These are phyloP conservation scores for Phytophthora melonis DNA, from an alignment of 352 stramenopile species.

Conservation along the genomic window DNA sequence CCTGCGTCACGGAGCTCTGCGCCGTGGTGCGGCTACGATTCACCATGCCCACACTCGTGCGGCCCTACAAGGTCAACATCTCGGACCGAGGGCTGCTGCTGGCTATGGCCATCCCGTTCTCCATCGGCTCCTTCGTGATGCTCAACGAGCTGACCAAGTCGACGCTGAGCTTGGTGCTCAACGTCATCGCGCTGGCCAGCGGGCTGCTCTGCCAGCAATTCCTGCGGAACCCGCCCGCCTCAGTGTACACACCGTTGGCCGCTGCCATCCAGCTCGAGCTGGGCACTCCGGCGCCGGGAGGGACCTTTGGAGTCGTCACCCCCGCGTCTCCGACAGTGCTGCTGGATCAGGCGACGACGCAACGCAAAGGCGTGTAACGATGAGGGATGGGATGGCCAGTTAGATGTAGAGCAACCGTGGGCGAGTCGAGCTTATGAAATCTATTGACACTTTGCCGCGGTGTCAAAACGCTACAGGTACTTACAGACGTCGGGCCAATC, in stretches of 20 bases:
- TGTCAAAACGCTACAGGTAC: conserved; percentile 1
- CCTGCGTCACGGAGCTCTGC: conserved; percentile 92
- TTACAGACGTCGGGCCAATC: conserved; percentile 11
- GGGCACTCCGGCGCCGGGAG: conserved; percentile 18
- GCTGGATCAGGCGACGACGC: conserved; percentile 22
- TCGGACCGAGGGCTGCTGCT: conserved; percentile 59
- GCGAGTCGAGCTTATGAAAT: conserved; percentile 13
- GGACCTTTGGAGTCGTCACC: conserved; percentile 35
- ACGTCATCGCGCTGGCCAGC: conserved; percentile 55
- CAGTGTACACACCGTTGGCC: conserved; percentile 47
- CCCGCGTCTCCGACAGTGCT: conserved; percentile 19
- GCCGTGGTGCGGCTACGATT: conserved; percentile 93
- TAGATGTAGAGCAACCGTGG: conserved; percentile 2
- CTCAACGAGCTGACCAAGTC: conserved; percentile 78
- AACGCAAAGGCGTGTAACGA: conserved; percentile 30
- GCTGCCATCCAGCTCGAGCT: conserved; percentile 43
- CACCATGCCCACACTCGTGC: conserved; percentile 69
- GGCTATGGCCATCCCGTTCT: conserved; percentile 63
- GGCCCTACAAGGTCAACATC: conserved; percentile 81
- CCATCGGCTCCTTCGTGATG: conserved; percentile 68
- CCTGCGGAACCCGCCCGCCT: conserved; percentile 49
- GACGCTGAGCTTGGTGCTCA: conserved; percentile 58
- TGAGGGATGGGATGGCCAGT: conserved; percentile 5
- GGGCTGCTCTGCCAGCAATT: conserved; percentile 69
- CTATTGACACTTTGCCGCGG: conserved; percentile 16